Base-by-base conservation (phyloP, 2,329 filamentous ascomycete genomes). In the Blastomyces percursus region DNA sequence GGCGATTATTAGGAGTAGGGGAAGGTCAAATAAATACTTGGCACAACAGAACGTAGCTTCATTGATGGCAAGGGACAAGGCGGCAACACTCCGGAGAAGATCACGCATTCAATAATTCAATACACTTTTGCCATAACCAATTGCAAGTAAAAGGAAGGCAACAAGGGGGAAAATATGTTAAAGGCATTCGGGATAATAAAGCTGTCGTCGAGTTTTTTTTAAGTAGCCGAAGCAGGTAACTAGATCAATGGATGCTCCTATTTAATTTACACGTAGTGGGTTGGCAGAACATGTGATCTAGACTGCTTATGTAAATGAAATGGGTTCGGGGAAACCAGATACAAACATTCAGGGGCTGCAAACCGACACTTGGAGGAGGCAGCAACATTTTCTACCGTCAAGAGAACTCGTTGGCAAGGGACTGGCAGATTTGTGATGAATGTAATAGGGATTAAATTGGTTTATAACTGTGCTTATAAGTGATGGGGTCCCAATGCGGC, bases 261-360 rank as follows among this genome's bases (percentile, higher is more conserved):
- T 57, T 57, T 19, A 42, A 35, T 4, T 27, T 24, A 30, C 38
- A 30, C 16, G 7, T 14, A 7, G 14, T 14, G 12, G 14, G 38
- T 27, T 24, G 8, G 56, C n/a, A 54, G 24, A 46, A 30, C 56
- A 59, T 59, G 56, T 59, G 56, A 59, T 59, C 24, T 44, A 38
- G 40, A 24, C 6, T 14, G 40, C 24, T 59, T 59, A 59, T 48
- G 56, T 59, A 32, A 54, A 30, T 4, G 27, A 19, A 38, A 35
- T 40, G 35, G n/a, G 12, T 44, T 44, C 8, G 7, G 3, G 38
- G 30, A 16, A 27, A 27, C 11, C 8, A 50, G 54, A 44, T 42
- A 27, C 30, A n/a, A 3, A 16, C 21, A 24, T 16, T 27, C n/a
- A 19, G 50, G 50, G 52, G 16, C 4, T 11, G 1, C 21, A 30